Evolutionary conservation across 2,329 filamentous ascomycete genomes (phyloP), one percentile per base, ranked within the genome.

Genomic region (Fusarium globosum): DNA sequence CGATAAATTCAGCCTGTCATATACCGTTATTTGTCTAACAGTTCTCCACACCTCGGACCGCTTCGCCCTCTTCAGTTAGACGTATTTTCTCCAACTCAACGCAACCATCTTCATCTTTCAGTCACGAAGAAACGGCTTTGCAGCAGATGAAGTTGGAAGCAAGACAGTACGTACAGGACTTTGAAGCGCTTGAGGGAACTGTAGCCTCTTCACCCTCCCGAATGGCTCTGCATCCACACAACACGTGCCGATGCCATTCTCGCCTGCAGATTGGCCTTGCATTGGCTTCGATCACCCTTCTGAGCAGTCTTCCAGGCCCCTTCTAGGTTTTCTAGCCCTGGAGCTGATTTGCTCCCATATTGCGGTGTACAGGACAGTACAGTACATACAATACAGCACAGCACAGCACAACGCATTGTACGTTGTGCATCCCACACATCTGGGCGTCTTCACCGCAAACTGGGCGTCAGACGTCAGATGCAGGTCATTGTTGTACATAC

Each of bases 271-370:
- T 67, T 74, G 42, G 51, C 46, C 65, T 68, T 73, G 61, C 55
- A 68, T 65, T 65, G 71, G 71, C 43, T 65, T 71, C 67, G 62
- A 74, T 74, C 62, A 43, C 42, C 26, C 48, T 63, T 69, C 56
- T 48, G 36, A 42, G 33, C 28, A 43, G 36, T 48, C 56, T 69
- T 73, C 60, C 45, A 70, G 56, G 58, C 71, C 30, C 12, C 41
- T 74, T 74, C 71, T 71, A 68, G 62, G 41, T 72, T 61, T 73
- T 74, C 71, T 65, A 74, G 71, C 62, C 53, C 60, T 51, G 53
- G 16, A 6, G 20, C 16, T 62, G 46, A 61, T 71, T 52, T 43
- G 52, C 26, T 35, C 28, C 30, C 23, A 26, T 45, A 28, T 70
- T 70, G 68, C 61, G 66, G 68, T 70, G 68, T 69, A 49, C 38